Evolutionary conservation across 306 rosid species (phyloP).

Genomic region (Mimosa pudica): DNA sequence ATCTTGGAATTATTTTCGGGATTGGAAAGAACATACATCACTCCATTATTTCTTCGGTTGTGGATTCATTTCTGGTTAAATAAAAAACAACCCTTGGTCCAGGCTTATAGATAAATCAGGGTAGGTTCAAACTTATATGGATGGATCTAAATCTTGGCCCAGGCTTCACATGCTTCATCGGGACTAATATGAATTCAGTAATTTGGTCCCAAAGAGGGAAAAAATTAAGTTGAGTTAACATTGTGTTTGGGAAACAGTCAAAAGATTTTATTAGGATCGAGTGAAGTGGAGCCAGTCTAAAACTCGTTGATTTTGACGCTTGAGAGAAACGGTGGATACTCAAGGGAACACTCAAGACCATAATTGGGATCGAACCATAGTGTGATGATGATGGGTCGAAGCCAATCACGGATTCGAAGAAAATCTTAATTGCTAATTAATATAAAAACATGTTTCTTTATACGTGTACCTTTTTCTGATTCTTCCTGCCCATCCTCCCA

Average conservation of each 20-base stretch:
- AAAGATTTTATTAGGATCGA: constrained; percentile 4
- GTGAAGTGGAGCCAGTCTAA: constrained; percentile 17
- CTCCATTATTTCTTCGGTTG: too few species aligned
- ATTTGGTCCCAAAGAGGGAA: not conserved
- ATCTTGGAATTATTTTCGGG: too few species aligned
- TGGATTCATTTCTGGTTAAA: too few species aligned
- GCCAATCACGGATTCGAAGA: constrained; percentile 31
- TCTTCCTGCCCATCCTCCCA: not conserved
- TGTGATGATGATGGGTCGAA: constrained; percentile 27
- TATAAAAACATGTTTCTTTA: constrained; percentile 25
- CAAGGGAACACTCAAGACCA: constrained; percentile 16
- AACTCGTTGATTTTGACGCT: constrained; percentile 39
- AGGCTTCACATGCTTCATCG: not conserved
- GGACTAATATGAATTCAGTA: not conserved
- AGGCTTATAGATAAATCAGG: too few species aligned
- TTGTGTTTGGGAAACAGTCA: not conserved
- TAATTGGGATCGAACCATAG: constrained; percentile 25
- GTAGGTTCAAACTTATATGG: too few species aligned
- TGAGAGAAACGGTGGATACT: constrained; percentile 17
- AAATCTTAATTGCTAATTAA: constrained; percentile 12
- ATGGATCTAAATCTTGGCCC: not conserved
- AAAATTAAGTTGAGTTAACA: not conserved
- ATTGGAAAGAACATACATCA: too few species aligned
- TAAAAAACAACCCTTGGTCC: too few species aligned
- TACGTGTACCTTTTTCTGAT: not conserved